Conservation (phyloP, 2,329 filamentous ascomycete genomes). For the Setomelanomma holmii region DNA sequence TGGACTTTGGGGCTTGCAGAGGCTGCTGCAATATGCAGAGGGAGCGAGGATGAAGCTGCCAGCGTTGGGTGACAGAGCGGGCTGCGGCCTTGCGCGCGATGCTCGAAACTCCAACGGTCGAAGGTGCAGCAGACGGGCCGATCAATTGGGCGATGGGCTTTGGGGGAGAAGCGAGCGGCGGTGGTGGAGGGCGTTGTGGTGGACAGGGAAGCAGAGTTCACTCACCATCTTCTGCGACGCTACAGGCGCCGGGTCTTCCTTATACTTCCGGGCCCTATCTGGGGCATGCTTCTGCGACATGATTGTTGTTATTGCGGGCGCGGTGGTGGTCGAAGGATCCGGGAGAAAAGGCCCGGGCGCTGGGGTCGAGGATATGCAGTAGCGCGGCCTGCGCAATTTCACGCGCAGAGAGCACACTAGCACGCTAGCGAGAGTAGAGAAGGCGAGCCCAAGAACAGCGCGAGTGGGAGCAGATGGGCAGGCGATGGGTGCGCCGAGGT, state of each 20-base stretch:
- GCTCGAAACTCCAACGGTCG: conserved; percentile 43
- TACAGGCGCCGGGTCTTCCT: conserved; percentile 54
- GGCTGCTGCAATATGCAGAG: conserved; percentile 49
- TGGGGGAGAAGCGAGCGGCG: conserved; percentile 29
- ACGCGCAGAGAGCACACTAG: conserved; percentile 22
- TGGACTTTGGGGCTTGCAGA: conserved; percentile 47
- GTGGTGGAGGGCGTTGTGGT: conserved; percentile 16
- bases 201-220: conserved; percentile 48
- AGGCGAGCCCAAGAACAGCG: conserved; percentile 9
- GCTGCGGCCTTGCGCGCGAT: conserved; percentile 24
- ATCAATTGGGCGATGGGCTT: conserved; percentile 17
- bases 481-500: conserved; percentile 31
- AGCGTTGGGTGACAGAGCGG: conserved; percentile 17
- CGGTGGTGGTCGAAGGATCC: conserved; percentile 42
- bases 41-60: conserved; percentile 43
- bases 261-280: conserved; percentile 53
- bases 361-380: conserved; percentile 46
- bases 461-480: conserved; percentile 13
- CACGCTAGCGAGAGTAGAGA: conserved; percentile 12
- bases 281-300: conserved; percentile 50
- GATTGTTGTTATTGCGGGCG: conserved; percentile 49
- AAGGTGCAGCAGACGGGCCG: conserved; percentile 26
- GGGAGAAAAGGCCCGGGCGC: conserved; percentile 41
- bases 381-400: conserved; percentile 50
- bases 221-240: conserved; percentile 53